Evolutionary conservation across 2,329 filamentous ascomycete species (phyloP), one percentile per base, ranked within the genome.

Genomic region (Hypoxylon sp.): DNA sequence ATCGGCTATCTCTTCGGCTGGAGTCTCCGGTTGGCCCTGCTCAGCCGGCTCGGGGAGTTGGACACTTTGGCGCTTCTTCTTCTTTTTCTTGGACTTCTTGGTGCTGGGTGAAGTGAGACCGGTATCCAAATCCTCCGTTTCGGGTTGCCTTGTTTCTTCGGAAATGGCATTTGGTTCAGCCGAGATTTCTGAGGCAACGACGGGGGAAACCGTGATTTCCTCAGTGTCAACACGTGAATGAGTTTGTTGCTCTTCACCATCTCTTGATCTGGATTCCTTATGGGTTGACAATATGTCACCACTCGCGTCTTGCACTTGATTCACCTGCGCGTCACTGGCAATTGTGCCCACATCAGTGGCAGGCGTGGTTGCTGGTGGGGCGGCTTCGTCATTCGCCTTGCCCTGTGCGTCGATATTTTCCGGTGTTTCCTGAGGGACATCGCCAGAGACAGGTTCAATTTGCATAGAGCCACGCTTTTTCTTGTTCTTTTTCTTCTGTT

Each of bases 401-500:
- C 50, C 62, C 21, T 64, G 50, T 29, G 39, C 27, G 54, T 27
- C 53, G n/a, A 55, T 41, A 45, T 55, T 30, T 37, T 63, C 65
- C 2, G 57, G 19, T 48, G 37, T 53, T 45, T 70, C 68, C 47
- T 61, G 25, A 21, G 65, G 19, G n/a, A 37, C 32, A 30, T 71
- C 65, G 21, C 47, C 54, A 51, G 34, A 46, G 21, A 39, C 21
- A 6, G 58, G 8, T 14, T 69, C 74, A 32, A 68, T 48, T 48
- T 71, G 69, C 19, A 46, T 16, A 55, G 69, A 65, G 19, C 21
- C 66, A 14, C 60, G 67, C 48, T 69, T 68, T 58, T 73, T 68
- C 61, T 73, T 70, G 56, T 70, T 67, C 51, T 71, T 71, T 65
- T 70, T 74, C 16, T 68, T 68, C 45, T 71, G 69, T 54, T 72